Evolutionary conservation across 257 asterid genomes (phyloP).

Genomic region (Cordia subcordata): DNA sequence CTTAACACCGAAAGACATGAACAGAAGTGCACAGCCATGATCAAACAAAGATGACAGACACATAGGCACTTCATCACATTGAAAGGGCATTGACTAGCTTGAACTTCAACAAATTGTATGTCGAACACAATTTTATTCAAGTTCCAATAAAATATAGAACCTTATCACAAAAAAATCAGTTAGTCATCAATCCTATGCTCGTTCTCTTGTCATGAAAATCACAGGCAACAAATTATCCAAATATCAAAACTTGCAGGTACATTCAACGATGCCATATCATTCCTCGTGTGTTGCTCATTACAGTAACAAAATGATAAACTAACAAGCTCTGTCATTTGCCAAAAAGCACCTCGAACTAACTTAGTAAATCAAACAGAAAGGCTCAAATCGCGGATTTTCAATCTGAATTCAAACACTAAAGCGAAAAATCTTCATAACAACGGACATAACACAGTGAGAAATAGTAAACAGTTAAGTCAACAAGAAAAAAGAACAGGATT

Average conservation of each 20-base stretch:
- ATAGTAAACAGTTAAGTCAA: too few relatives aligned
- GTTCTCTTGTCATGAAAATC: too few relatives aligned
- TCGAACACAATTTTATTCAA: too few relatives aligned
- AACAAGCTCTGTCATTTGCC: not conserved
- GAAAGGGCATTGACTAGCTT: too few relatives aligned
- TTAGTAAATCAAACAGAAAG: not conserved
- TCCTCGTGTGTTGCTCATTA: not conserved
- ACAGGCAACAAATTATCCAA: not conserved
- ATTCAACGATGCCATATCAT: not conserved
- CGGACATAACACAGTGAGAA: too few relatives aligned
- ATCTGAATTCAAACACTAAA: not conserved
- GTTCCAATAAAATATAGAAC: not conserved
- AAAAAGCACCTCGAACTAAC: not conserved
- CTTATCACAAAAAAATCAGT: not conserved
- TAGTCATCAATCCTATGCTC: not conserved
- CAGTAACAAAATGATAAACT: not conserved
- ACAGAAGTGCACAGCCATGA: too few relatives aligned
- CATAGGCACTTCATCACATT: too few relatives aligned
- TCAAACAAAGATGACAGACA: too few relatives aligned
- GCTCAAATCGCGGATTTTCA: not conserved
- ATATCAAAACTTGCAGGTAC: not conserved
- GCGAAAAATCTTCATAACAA: too few relatives aligned
- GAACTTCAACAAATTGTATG: too few relatives aligned
- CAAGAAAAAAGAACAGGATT: too few relatives aligned
- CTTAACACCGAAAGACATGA: too few relatives aligned